phyloP scores from a whole-genome alignment of 306 rosid genomes.

The Crataegus laevigata region DNA sequence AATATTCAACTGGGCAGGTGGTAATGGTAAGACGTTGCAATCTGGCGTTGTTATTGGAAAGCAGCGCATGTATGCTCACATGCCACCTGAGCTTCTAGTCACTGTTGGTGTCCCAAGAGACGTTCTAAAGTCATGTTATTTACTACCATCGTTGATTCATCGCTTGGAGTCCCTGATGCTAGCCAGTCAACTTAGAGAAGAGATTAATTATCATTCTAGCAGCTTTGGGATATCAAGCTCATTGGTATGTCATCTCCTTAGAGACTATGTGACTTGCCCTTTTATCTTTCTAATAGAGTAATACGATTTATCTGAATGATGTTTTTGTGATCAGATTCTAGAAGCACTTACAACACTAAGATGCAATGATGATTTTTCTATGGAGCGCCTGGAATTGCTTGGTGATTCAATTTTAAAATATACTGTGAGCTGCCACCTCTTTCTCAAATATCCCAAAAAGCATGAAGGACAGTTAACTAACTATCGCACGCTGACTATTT shows the following conservation, averaged over 20 bases:
- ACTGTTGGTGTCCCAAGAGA: constrained; percentile 48
- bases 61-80: constrained; percentile 54
- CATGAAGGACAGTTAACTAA: constrained; percentile 75
- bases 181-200: constrained; percentile 83
- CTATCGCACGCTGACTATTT: constrained; percentile 40
- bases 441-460: constrained; percentile 61
- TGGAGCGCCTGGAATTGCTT: constrained; percentile 96
- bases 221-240: constrained; percentile 48
- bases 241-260: constrained; percentile 43
- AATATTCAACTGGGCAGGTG: constrained; percentile 30
- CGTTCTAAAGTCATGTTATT: constrained; percentile 60
- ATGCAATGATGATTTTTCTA: constrained; percentile 65
- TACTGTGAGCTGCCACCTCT: constrained; percentile 72
- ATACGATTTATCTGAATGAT: constrained; percentile 6
- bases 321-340: constrained; percentile 46
- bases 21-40: constrained; percentile 2
- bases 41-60: constrained; percentile 13
- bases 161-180: constrained; percentile 79
- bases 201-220: constrained; percentile 38
- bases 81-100: constrained; percentile 86
- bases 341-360: constrained; percentile 85
- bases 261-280: neutral
- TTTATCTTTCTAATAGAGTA: constrained; percentile 1
- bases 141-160: constrained; percentile 79
- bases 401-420: constrained; percentile 93